These are phyloP conservation scores for Blumeriella jaapii DNA, from an alignment of 2,329 filamentous ascomycete genomes.

Conservation along the genomic window DNA sequence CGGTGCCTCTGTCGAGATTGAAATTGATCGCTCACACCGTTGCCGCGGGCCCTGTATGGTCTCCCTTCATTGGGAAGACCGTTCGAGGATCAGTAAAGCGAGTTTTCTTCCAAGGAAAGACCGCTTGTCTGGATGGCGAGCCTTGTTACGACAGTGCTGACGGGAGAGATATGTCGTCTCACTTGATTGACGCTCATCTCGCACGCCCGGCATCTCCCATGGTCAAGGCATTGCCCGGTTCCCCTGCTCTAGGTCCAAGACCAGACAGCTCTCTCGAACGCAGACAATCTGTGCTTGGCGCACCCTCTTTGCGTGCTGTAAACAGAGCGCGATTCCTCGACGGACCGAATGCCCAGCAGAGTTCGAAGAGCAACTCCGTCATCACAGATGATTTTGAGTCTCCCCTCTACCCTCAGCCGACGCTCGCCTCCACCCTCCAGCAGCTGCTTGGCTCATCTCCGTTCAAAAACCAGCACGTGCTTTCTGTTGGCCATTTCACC, in stretches of 20 bases:
- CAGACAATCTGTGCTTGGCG: constrained; percentile 28
- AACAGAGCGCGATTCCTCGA: constrained; percentile 29
- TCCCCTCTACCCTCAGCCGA: constrained; percentile 37
- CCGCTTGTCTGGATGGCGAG: constrained; percentile 63
- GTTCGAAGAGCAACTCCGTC: constrained; percentile 24
- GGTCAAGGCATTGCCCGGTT: constrained; percentile 35
- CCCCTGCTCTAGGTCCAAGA: constrained; percentile 21
- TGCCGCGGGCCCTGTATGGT: constrained; percentile 44
- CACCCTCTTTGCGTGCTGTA: constrained; percentile 26
- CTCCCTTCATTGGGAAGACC: constrained; percentile 57
- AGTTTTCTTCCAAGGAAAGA: constrained; percentile 64
- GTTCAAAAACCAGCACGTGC: constrained; percentile 81
- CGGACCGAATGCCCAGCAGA: constrained; percentile 24
- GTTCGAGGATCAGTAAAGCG: constrained; percentile 62
- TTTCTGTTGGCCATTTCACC: constrained; percentile 85
- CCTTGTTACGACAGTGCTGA: constrained; percentile 42
- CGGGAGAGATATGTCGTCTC: constrained; percentile 67
- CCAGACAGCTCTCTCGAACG: constrained; percentile 28
- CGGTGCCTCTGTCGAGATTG: constrained; percentile 62
- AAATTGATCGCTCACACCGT: constrained; percentile 61
- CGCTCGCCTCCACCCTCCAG: constrained; percentile 49
- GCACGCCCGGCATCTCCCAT: constrained; percentile 42
- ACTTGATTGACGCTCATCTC: constrained; percentile 34
- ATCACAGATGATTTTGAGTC: constrained; percentile 36
- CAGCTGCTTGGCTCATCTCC: constrained; percentile 67